phyloP scores from a whole-genome alignment of 805 yeast genomes.

The Pichia kluyveri region DNA sequence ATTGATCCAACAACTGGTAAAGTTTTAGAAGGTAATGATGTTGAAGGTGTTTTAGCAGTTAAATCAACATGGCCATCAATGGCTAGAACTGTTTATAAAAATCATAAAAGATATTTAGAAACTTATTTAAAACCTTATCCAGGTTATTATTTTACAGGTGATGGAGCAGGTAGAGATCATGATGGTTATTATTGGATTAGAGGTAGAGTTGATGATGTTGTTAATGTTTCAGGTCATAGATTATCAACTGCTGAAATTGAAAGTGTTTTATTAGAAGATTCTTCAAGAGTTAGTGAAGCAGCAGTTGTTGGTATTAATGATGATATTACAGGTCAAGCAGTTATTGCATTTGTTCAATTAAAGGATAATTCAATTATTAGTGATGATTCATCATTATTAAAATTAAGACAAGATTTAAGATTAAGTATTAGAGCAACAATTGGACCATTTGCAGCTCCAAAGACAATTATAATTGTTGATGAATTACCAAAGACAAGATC shows the following conservation, averaged over 20 bases:
- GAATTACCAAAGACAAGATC: slow-evolving; percentile 98
- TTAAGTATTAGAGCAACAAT: slow-evolving; percentile 86
- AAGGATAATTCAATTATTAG: slow-evolving; percentile 40
- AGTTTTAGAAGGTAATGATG: slow-evolving; percentile 78
- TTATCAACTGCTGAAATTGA: slow-evolving; percentile 98
- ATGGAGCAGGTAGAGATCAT: slow-evolving; percentile 95
- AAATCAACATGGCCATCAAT: slow-evolving; percentile 96
- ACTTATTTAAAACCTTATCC: slow-evolving; percentile 92
- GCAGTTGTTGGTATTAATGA: slow-evolving; percentile 97
- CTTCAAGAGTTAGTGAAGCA: slow-evolving; percentile 68
- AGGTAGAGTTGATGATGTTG: slow-evolving; percentile 98
- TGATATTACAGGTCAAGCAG: slow-evolving; percentile 96
- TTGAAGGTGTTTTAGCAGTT: slow-evolving; percentile 93
- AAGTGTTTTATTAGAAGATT: slow-evolving; percentile 76
- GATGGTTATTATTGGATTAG: slow-evolving; percentile 97
- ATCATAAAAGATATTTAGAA: slow-evolving; percentile 78
- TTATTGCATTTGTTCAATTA: slow-evolving; percentile 86
- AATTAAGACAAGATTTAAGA: slow-evolving; percentile 63
- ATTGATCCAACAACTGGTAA: slow-evolving; percentile 90
- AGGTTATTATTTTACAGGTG: slow-evolving; percentile 93
- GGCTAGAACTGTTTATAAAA: slow-evolving; percentile 91
- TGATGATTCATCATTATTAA: slow-evolving; percentile 38
- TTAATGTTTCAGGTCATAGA: slow-evolving; percentile 95
- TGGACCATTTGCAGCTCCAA: slow-evolving; percentile 96
- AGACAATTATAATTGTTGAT: slow-evolving; percentile 65